Conservation (phyloP, 1,139 yeast genomes). For the Kodamaea plutei region DNA sequence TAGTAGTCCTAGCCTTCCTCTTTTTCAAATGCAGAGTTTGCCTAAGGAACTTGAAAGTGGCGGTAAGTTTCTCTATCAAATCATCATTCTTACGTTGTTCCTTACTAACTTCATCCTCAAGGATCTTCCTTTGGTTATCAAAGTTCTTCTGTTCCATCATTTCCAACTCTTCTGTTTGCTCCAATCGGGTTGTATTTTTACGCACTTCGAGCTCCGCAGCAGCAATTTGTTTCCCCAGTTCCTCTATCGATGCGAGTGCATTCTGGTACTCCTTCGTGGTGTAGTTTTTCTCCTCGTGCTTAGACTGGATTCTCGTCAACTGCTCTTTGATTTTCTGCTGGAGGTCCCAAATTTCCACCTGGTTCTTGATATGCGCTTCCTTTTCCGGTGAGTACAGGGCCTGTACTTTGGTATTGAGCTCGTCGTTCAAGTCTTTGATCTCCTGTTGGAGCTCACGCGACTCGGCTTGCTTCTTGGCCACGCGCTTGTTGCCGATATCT, state of each 20-base stretch:
- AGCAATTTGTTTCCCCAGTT: slow-evolving; percentile 42
- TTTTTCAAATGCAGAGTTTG: slow-evolving; percentile 44
- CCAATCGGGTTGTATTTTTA: slow-evolving; percentile 27
- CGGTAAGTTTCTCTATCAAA: slow-evolving; percentile 29
- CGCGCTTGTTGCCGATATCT: slow-evolving; percentile 39
- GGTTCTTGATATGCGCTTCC: slow-evolving; percentile 21
- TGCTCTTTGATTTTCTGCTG: slow-evolving; percentile 35
- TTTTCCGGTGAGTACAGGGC: slow-evolving; percentile 17
- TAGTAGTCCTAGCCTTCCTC: slow-evolving; percentile 32
- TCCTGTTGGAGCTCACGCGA: slow-evolving; percentile 21
- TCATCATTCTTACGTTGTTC: slow-evolving; percentile 23
- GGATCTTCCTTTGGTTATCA: slow-evolving; percentile 19
- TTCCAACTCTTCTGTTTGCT: slow-evolving; percentile 22
- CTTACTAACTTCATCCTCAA: slow-evolving; percentile 21
- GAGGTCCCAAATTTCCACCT: slow-evolving; percentile 37
- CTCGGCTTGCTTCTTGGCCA: slow-evolving; percentile 32
- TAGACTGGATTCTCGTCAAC: slow-evolving; percentile 32
- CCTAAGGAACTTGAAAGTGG: slow-evolving; percentile 33
- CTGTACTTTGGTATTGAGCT: slow-evolving; percentile 1
- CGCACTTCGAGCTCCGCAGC: slow-evolving; percentile 26
- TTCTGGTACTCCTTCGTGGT: slow-evolving; percentile 62
- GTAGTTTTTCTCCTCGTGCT: slow-evolving; percentile 56
- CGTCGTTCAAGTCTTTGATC: slow-evolving; percentile 13
- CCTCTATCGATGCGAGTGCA: slow-evolving; percentile 53
- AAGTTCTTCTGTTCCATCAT: slow-evolving; percentile 21